Evolutionary conservation across 2,329 filamentous ascomycete genomes (phyloP).

Genomic region (Aspergillus sp.): DNA sequence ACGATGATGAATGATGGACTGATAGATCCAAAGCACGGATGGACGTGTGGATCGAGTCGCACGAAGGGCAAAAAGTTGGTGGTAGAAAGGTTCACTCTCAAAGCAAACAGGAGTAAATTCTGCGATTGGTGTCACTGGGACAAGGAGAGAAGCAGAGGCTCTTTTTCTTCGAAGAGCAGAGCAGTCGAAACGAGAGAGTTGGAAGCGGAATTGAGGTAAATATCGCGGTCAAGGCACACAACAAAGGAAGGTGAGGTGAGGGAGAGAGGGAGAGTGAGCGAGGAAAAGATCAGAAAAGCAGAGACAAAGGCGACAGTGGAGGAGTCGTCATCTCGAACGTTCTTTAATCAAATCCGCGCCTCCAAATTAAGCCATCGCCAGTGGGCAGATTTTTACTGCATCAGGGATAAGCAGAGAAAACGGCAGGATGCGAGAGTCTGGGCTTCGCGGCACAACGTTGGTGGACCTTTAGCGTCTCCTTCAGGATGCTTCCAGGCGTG

Average conservation of each 20-base stretch:
- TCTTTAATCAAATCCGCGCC: neutral
- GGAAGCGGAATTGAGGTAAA: neutral
- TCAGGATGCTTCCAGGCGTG: neutral
- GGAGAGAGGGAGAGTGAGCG: neutral
- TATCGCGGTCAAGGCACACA: neutral
- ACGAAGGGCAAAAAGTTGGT: constrained; percentile 12
- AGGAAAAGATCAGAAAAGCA: neutral
- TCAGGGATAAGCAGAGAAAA: constrained; percentile 1
- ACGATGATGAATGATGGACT: constrained; percentile 1
- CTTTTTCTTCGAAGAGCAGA: constrained; percentile 4
- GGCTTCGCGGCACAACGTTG: neutral
- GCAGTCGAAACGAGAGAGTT: neutral
- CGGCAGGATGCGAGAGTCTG: constrained; percentile 2
- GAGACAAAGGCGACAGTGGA: neutral
- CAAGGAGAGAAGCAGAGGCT: constrained; percentile 2
- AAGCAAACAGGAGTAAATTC: constrained; percentile 20
- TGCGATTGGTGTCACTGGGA: constrained; percentile 11
- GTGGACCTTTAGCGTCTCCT: neutral
- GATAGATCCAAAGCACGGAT: constrained; percentile 14
- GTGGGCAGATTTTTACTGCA: constrained; percentile 5
- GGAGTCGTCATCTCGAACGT: constrained; percentile 8
- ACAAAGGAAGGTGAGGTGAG: constrained; percentile 4
- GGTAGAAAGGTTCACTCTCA: constrained; percentile 18
- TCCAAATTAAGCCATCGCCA: neutral
- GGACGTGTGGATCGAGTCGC: constrained; percentile 18